Base-by-base conservation (phyloP, 805 yeast species). In the Starmera amethionina region DNA sequence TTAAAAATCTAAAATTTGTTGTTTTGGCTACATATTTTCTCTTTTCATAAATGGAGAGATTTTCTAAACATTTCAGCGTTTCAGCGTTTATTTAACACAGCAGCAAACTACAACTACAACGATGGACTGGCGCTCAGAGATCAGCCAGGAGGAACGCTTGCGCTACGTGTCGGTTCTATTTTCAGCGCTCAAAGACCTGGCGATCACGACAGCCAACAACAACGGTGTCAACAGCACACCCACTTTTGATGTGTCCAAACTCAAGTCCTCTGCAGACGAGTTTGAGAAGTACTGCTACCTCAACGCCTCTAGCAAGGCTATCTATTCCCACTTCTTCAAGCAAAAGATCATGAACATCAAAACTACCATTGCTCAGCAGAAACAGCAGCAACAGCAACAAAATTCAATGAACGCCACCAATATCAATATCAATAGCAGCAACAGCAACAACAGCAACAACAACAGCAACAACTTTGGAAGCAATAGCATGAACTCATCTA, bases 221-320 rank as follows among this genome's bases (percentile, higher is more conserved):
- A 42, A 16, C 18, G 18, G 41, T 28, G 39, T 19, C 18, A 37
- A 38, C 29, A 40, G 39, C 33, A 40, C 46, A 32, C 40, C 49
- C 4, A 35, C 49, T 10, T 40, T 51, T 9, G 68, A 66, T 32
- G 50, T 62, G 19, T 65, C 62, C 38, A 72, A 67, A 48, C 62
- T 73, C 49, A 72, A 69, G 49, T 59, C 68, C 4, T 65, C 77
- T 49, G 87, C 88, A 4, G 81, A 77, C 49, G 85, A 81, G 51
- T 81, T 79, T 48, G 93, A 82, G 54, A 73, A 77, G 43, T 75
- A 69, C 48, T 73, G 86, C 19, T 82, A 70, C 54, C 67, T 70
- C 41, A 76, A 76, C 42, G 68, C 85, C 11, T 67, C 68, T 9
- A 64, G 74, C 16, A 75, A 76, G 47, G 74, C 72, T 40, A 79